Base-by-base conservation (phyloP, 306 rosid species). In the Coriaria nepalensis region DNA sequence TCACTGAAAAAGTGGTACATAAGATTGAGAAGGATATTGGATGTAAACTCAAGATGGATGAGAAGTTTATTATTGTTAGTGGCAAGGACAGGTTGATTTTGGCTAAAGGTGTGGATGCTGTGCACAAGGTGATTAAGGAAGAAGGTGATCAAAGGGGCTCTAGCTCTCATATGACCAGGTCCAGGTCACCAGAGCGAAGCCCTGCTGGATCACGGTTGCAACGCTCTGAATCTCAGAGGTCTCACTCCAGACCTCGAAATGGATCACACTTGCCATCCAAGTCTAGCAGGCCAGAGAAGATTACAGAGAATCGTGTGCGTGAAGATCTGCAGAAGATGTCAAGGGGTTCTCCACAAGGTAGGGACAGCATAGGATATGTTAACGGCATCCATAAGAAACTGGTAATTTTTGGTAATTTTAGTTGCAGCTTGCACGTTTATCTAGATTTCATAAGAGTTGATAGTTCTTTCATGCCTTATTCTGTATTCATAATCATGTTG, bases 321-420 rank as follows among this genome's bases (percentile, higher is more conserved):
- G 92, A 85, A 63, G 81, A 77, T 60, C 45, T 74, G 72, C 84
- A 74, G 54, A 92, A 82, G 50, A 57, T 75, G 58, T 63, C 95
- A 65, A 82, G 93, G 73, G 76, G 69, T 76, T 73, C 98, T 64
- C 83, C 90, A 71, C 96, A 85, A 85, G 98, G 98, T 92, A 92
- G 96, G 98, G 77, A 74, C 76, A 72, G 77, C 77, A 48, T 83
- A 78, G 97, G 82, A 69, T 81, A 65, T 83, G 76, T 73, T 79
- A 76, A 70, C 51, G 64, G 64, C 79, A 61, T 75, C 79, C 63
- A 66, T 90, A 81, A 69, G 66, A 71, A 79, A 69, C 86, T 78
- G 86, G 87, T 78, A 73, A 78, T 71, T 65, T 49, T 71, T 78
- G 86, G 87, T 78, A 73, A 78, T 71, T 65, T 49, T 71, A 56